These are phyloP conservation scores for Linderina pennispora DNA, from an alignment of 192 early-diverging fungal species.

Conservation along the genomic window DNA sequence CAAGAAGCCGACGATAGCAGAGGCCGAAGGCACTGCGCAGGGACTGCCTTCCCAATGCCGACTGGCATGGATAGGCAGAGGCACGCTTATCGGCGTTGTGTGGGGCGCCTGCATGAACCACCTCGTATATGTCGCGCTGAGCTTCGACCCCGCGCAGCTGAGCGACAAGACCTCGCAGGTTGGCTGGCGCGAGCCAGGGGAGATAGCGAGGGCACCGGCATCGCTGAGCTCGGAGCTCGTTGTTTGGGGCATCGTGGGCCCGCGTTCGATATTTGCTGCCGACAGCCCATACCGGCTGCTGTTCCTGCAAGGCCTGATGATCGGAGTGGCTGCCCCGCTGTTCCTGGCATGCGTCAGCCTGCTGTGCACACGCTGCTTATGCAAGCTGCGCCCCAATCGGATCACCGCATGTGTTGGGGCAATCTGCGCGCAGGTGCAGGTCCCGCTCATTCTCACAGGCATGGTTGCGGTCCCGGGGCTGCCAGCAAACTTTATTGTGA, in stretches of 20 bases:
- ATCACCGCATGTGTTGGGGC: background rate
- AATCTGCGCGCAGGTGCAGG: slow-evolving; percentile 10
- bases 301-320: slow-evolving; percentile 30
- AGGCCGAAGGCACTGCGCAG: too few species aligned
- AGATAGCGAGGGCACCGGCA: slow-evolving; percentile 37
- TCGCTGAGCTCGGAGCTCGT: slow-evolving; percentile 41
- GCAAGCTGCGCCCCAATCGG: background rate
- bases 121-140: slow-evolving; percentile 15
- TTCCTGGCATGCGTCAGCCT: slow-evolving; percentile 3
- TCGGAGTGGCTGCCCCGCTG: slow-evolving; percentile 19
- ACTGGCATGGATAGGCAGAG: slow-evolving; percentile 39
- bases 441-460: slow-evolving; percentile 37
- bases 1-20: too few species aligned
- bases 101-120: slow-evolving; percentile 44
- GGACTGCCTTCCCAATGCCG: too few species aligned
- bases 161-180: slow-evolving; percentile 2
- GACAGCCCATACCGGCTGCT: slow-evolving; percentile 35
- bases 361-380: background rate
- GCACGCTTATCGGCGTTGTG: slow-evolving; percentile 29
- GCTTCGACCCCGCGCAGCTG: slow-evolving; percentile 6
- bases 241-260: slow-evolving; percentile 44
- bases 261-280: slow-evolving; percentile 22
- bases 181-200: slow-evolving; percentile 42
- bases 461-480: slow-evolving; percentile 43
- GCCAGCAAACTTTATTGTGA: slow-evolving; percentile 37